Conservation (phyloP, 1,284 basidiomycete genomes). For the Porogramme epimiltina region DNA sequence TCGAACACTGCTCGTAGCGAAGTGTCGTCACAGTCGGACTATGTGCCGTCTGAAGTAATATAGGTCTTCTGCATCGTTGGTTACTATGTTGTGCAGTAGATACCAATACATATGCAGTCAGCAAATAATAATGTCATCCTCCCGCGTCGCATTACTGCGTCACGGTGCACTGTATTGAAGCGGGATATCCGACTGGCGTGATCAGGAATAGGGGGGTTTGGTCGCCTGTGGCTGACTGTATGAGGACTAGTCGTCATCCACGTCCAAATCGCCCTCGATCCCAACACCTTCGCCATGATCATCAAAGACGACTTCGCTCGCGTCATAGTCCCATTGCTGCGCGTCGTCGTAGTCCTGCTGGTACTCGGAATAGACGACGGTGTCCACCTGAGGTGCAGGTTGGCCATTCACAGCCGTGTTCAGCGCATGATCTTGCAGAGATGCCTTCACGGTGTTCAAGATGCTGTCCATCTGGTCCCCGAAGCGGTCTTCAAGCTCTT, state of each 20-base stretch:
- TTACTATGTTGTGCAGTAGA: conserved; percentile 25
- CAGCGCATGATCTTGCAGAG: conserved; percentile 36
- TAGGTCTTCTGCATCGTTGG: neutral
- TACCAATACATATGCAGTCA: conserved; percentile 16
- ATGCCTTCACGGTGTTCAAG: conserved; percentile 56
- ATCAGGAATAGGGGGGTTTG: no score
- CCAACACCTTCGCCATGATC: conserved; percentile 69
- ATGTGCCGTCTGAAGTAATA: conserved; percentile 10
- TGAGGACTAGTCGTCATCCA: conserved; percentile 62
- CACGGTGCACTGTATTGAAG: no score
- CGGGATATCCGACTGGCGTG: no score
- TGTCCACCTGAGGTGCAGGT: conserved; percentile 9
- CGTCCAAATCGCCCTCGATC: conserved; percentile 72
- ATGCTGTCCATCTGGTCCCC: conserved; percentile 74
- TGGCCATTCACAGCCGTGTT: conserved; percentile 3
- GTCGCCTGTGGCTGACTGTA: no score
- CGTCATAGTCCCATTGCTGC: conserved; percentile 40
- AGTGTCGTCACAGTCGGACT: conserved; percentile 13
- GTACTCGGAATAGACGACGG: conserved; percentile 21
- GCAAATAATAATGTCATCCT: conserved; percentile 13
- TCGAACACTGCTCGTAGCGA: conserved; percentile 12
- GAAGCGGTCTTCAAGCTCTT: conserved; percentile 86
- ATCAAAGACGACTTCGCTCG: conserved; percentile 54
- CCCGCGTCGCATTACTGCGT: no score
- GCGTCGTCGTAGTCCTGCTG: conserved; percentile 32